Conservation (phyloP, 371 early-diverging fungal species). For the Dichotomocladium elegans region DNA sequence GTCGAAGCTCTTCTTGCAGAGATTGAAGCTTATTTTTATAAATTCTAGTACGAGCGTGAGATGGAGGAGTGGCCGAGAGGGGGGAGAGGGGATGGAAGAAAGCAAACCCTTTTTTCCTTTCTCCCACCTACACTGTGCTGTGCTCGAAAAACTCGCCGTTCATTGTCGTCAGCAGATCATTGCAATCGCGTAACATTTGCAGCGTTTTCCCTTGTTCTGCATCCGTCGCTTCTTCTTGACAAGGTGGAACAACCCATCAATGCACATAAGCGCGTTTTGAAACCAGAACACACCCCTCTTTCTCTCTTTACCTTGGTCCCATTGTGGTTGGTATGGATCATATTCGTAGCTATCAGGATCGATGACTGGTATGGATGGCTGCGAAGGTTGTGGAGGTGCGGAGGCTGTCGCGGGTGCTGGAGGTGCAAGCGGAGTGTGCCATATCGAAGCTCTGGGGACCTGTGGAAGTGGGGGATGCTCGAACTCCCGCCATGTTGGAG, state of each 20-base stretch:
- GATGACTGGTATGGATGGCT: background rate
- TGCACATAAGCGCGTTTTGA: too few species aligned
- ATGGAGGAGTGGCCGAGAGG: conserved; percentile 5
- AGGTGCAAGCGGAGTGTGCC: conserved; percentile 8
- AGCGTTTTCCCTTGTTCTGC: conserved; percentile 11
- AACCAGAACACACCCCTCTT: too few species aligned
- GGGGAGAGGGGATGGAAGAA: background rate
- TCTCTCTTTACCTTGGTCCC: conserved; percentile 15
- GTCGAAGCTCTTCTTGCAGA: conserved; percentile 27
- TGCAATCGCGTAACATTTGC: conserved; percentile 27
- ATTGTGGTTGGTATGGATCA: conserved; percentile 15
- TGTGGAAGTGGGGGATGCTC: background rate
- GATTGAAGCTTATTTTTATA: conserved; percentile 23
- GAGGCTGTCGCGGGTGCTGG: conserved; percentile 1
- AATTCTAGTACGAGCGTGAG: conserved; percentile 11
- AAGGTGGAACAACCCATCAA: background rate
- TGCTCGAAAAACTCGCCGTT: conserved; percentile 47
- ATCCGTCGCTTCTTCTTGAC: background rate
- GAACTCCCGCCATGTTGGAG: conserved; percentile 8
- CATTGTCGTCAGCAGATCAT: conserved; percentile 45
- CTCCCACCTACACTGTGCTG: conserved; percentile 31
- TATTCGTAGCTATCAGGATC: conserved; percentile 10
- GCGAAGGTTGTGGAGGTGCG: conserved; percentile 1
- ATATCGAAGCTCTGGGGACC: conserved; percentile 5
- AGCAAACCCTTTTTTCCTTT: background rate